These are phyloP conservation scores for Calonectria pseudoreteaudii DNA, from an alignment of 2,329 filamentous ascomycete species.

Conservation along the genomic window DNA sequence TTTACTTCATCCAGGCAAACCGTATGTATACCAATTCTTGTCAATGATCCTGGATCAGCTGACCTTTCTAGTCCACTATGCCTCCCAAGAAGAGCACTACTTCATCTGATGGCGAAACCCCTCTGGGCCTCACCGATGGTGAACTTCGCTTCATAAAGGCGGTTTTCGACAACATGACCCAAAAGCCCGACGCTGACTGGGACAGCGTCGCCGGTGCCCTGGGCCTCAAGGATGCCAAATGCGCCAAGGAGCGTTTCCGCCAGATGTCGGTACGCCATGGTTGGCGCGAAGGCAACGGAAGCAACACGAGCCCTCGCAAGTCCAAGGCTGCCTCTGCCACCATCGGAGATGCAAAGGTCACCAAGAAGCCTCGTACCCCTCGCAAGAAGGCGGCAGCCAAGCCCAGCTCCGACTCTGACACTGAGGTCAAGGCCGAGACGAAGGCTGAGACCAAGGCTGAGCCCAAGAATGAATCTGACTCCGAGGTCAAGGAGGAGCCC, in stretches of 20 bases:
- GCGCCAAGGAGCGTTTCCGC: slow-evolving; percentile 56
- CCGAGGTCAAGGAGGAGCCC: slow-evolving; percentile 22
- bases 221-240: slow-evolving; percentile 55
- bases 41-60: not conserved
- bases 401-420: slow-evolving; percentile 35
- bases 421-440: slow-evolving; percentile 33
- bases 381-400: slow-evolving; percentile 46
- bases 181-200: slow-evolving; percentile 56
- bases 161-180: slow-evolving; percentile 55
- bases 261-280: slow-evolving; percentile 54
- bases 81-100: slow-evolving; percentile 46
- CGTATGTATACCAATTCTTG: slow-evolving; percentile 12
- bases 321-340: slow-evolving; percentile 30
- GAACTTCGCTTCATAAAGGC: slow-evolving; percentile 55
- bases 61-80: slow-evolving; percentile 39
- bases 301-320: slow-evolving; percentile 45
- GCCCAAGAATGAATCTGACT: slow-evolving; percentile 34
- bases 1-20: not conserved
- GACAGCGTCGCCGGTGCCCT: slow-evolving; percentile 50
- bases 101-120: slow-evolving; percentile 31
- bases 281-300: slow-evolving; percentile 48
- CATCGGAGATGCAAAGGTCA: slow-evolving; percentile 41
- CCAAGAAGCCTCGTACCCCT: slow-evolving; percentile 47
- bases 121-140: slow-evolving; percentile 46
- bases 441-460: slow-evolving; percentile 31